phyloP scores from a whole-genome alignment of 1,284 basidiomycete genomes.

The Sporisorium scitamineum region DNA sequence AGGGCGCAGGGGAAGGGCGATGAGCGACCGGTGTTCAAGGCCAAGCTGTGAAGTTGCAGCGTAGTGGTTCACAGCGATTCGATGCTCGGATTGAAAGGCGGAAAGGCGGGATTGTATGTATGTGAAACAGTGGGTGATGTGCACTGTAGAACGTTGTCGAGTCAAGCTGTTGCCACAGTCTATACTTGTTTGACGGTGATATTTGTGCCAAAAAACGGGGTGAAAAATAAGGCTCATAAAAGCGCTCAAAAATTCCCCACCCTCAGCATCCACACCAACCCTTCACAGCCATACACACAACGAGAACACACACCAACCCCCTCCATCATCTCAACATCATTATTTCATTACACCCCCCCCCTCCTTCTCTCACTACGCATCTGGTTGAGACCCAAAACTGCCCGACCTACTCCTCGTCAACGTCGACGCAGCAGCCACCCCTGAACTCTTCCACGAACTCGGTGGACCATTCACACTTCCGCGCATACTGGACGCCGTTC shows the following conservation, averaged over 20 bases:
- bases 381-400: constrained; percentile 70
- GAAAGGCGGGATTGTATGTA: too few species aligned
- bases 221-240: too few species aligned
- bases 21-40: constrained; percentile 18
- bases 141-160: too few species aligned
- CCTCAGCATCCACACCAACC: neutral
- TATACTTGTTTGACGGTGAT: too few species aligned
- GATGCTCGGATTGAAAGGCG: too few species aligned
- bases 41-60: constrained; percentile 21
- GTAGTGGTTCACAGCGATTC: too few species aligned
- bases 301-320: neutral
- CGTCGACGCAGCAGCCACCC: neutral
- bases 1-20: constrained; percentile 11
- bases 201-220: too few species aligned
- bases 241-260: too few species aligned
- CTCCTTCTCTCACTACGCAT: neutral
- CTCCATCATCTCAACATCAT: neutral
- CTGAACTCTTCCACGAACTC: constrained; percentile 37
- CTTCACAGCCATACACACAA: neutral
- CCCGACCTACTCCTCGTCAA: constrained; percentile 86
- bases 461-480: constrained; percentile 41
- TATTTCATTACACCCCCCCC: neutral
- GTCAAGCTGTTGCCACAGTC: too few species aligned
- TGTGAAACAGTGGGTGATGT: neutral
- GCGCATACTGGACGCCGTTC: constrained; percentile 17